Evolutionary conservation across 495 filamentous ascomycete species (phyloP), one percentile per base, ranked within the genome.

Genomic region (Aspergillus hancockii): DNA sequence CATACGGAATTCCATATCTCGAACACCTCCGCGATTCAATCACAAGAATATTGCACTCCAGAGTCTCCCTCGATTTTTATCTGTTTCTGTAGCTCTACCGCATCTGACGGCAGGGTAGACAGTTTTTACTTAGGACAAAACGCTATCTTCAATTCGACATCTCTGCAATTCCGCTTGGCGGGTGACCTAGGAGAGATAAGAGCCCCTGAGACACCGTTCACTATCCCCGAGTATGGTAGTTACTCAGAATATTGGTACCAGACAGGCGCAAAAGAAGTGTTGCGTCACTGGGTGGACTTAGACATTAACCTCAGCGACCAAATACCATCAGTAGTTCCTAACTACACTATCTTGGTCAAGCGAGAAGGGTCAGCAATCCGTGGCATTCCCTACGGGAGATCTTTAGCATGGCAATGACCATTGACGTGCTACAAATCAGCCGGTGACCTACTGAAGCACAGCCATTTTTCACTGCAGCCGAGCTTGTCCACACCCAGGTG

Each of bases 371-470:
- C 62, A 13, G 22, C 31, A 77, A 76, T 57, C 38, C 68, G 13
- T 79, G 75, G 75, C 75, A 79, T 55, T 66, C 62, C 19, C 63
- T 77, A 36, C 69, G 74, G 69, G 75, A 79, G 55, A 66, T 79
- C 28, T 70, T 67, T 57, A 69, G 71, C 47, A 68, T 69, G 59
- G 60, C 58, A 7, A 63, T 75, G 67, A 70, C 67, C 7, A 53
- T 78, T 31, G 73, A 75, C 60, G 64, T 68, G 21, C 56, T 76
- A 12, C 67, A 61, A 41, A 73, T 75, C 38, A 67, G 59, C 13
- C 25, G 28, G 0, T 16, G 45, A 6, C 22, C 52, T 31, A 54
- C 55, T 49, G 40, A 46, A 16, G 56, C n/a, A 22, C 38, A 12
- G 13, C 63, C 62, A 25, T 63, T 64, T 34, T 45, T 64, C 41